These are phyloP conservation scores for Aureobasidium musti DNA, from an alignment of 2,329 filamentous ascomycete genomes.

Conservation along the genomic window DNA sequence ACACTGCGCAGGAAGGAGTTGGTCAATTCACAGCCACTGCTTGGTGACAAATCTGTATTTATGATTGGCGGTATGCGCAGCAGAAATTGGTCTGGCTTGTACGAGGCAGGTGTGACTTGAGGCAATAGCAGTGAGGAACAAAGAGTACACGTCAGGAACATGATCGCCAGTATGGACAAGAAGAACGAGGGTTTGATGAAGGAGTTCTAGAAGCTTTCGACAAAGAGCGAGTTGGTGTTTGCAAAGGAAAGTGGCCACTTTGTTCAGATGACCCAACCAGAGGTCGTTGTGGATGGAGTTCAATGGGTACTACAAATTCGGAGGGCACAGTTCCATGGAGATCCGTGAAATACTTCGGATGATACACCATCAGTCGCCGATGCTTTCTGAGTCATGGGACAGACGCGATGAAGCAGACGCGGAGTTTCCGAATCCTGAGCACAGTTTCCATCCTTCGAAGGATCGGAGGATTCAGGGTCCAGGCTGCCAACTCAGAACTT, in stretches of 20 bases:
- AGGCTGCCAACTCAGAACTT: too few species aligned
- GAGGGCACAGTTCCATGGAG: too few species aligned
- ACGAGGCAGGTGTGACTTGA: constrained; percentile 39
- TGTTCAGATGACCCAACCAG: constrained; percentile 43
- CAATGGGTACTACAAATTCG: too few species aligned
- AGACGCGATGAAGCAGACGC: too few species aligned
- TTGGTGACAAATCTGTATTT: constrained; percentile 35
- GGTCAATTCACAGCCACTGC: constrained; percentile 35
- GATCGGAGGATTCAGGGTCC: too few species aligned
- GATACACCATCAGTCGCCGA: too few species aligned
- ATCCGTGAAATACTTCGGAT: too few species aligned
- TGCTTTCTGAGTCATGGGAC: too few species aligned
- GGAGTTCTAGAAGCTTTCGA: constrained; percentile 39
- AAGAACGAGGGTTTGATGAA: constrained; percentile 40
- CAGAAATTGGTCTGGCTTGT: constrained; percentile 40
- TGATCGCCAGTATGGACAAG: constrained; percentile 38
- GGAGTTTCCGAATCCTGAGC: too few species aligned
- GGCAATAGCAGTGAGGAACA: constrained; percentile 41
- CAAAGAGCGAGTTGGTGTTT: constrained; percentile 38
- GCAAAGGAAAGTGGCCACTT: constrained; percentile 43
- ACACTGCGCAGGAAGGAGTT: constrained; percentile 39
- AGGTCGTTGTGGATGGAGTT: constrained; percentile 42
- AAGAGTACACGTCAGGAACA: constrained; percentile 36
- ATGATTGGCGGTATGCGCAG: constrained; percentile 38
- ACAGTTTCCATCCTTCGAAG: too few species aligned